Percentiles rank a stretch among this genome's conserved stretches.
Evolutionary conservation across 176 grass and related monocot genomes (phyloP).

Genomic region (Leersia perrieri): DNA sequence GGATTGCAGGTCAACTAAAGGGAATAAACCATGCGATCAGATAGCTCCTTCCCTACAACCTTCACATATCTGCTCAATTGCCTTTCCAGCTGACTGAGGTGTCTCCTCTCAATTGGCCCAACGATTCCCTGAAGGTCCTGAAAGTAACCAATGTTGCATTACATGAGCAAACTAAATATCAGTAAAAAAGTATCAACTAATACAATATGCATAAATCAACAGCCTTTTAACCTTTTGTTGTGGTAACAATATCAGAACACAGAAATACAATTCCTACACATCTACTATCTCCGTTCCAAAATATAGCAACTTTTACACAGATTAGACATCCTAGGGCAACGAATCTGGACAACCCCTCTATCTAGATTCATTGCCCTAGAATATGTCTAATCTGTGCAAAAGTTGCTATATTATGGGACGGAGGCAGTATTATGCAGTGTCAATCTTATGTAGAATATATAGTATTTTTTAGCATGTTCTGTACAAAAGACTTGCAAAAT

Average conservation of each 20-base stretch:
- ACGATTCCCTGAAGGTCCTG: constrained; percentile 69
- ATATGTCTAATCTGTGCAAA: too few relatives aligned
- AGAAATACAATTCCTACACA: not conserved
- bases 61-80: constrained; percentile 55
- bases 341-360: too few relatives aligned
- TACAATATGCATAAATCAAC: not conserved
- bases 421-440: not conserved
- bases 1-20: constrained; percentile 35
- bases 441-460: not conserved
- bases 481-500: not conserved
- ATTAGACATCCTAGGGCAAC: too few relatives aligned
- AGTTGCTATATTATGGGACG: too few relatives aligned
- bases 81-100: constrained; percentile 47
- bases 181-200: not conserved
- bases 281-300: too few relatives aligned
- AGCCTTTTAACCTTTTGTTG: not conserved
- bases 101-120: constrained; percentile 42
- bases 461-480: not conserved
- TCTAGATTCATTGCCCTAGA: too few relatives aligned
- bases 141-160: constrained; percentile 16
- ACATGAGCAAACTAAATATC: not conserved
- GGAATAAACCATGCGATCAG: constrained; percentile 54
- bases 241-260: not conserved
- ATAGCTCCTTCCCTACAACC: constrained; percentile 75
- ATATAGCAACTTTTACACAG: too few relatives aligned